Conservation (phyloP, 2,329 filamentous ascomycete species). For the Hysterium pulicare region DNA sequence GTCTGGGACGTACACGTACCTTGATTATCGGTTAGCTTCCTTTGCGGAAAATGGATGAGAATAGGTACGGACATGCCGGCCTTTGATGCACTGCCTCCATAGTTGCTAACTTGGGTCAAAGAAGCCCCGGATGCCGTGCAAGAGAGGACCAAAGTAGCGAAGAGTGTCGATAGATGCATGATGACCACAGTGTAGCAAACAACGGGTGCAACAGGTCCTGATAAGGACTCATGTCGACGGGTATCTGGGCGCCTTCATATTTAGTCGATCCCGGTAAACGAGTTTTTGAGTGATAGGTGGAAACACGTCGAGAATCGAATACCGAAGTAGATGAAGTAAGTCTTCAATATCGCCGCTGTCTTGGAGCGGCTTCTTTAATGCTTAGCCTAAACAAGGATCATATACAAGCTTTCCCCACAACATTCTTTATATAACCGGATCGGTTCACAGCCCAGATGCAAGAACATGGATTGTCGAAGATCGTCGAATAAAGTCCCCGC, state of each 20-base stretch:
- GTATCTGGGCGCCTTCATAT: not conserved
- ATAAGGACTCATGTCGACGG: no score
- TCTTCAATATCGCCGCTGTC: conserved; percentile 1
- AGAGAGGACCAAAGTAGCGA: conserved; percentile 9
- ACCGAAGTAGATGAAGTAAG: not conserved
- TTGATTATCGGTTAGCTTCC: conserved; percentile 4
- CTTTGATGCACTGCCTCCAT: conserved; percentile 24
- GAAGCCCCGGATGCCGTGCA: conserved; percentile 18
- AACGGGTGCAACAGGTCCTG: no score
- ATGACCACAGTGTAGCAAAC: no score
- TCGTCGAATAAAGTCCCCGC: no score
- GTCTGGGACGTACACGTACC: conserved; percentile 30
- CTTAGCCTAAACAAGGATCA: conserved; percentile 17
- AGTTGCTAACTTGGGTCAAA: conserved; percentile 24
- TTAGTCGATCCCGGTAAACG: not conserved
- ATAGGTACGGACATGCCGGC: conserved; percentile 21
- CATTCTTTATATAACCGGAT: conserved; percentile 17
- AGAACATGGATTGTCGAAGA: no score
- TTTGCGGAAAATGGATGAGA: not conserved
- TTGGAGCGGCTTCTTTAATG: no score
- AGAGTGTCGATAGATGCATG: no score
- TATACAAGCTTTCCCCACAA: conserved; percentile 27
- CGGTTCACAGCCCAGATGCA: not conserved
- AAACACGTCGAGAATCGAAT: no score
- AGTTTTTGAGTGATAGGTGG: not conserved